Base-by-base conservation (phyloP, 2,329 filamentous ascomycete genomes). In the Colletotrichum tofieldiae region DNA sequence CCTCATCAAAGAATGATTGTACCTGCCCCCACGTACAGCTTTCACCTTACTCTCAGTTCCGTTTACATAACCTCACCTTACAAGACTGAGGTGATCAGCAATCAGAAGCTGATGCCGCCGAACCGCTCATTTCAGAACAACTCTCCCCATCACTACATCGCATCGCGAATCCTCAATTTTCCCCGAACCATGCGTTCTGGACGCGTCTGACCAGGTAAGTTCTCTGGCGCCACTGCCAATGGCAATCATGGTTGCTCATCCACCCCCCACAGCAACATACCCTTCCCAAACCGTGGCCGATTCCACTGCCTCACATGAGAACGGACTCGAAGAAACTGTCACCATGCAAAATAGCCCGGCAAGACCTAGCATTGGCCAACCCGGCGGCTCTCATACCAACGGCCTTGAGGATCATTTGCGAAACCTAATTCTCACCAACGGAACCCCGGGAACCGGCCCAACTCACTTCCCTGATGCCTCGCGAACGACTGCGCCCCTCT, bases 381-480 rank as follows among this genome's bases (percentile, higher is more conserved):
- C 62, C 14, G 84, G 47, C 84, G 81, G 67, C 81, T 83, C 76
- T 83, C 79, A 14, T 78, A 80, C 59, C 82, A 82, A 71, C 79
- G 83, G 73, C 49, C 81, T 92, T 9, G 91, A 93, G 77, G 84
- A 88, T 61, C 88, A 86, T 65, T 81, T 93, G 49, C 87, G 90
- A 56, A 85, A 83, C 71, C 86, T 93, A 79, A 91, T 91, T 39
- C 82, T 93, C 61, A 86, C 83, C 73, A 89, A 90, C 77, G 81
- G 83, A 60, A 80, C 79, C 71, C 69, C 77, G 47, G 51, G 54
- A 68, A 47, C 49, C 54, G 32, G 70, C n/a, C 71, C 73, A 75
- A 67, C 76, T 64, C 80, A 39, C 74, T 32, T 66, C 55, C 32
- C 43, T n/a, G 47, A 65, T 70, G 65, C 49, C 70, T 64, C 55